These are phyloP conservation scores for Aulographum hederae DNA, from an alignment of 2,329 filamentous ascomycete genomes.

Conservation along the genomic window DNA sequence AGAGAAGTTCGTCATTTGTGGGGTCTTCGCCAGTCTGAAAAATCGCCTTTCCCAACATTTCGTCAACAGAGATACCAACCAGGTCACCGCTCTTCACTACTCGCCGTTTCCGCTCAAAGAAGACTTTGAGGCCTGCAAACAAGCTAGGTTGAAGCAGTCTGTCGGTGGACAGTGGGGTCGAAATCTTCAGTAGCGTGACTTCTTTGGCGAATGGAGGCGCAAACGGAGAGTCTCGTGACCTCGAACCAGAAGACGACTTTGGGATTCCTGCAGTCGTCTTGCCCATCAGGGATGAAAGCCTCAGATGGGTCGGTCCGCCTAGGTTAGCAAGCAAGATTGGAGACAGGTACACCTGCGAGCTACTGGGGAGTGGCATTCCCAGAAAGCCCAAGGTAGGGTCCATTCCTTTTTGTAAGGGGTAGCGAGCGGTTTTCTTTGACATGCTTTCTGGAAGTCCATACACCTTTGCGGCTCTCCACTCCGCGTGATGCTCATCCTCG, in stretches of 20 bases:
- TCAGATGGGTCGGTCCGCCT: constrained; percentile 58
- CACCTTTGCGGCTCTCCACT: constrained; percentile 73
- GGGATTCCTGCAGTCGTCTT: constrained; percentile 15
- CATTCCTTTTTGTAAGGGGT: constrained; percentile 10
- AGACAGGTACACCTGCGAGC: constrained; percentile 49
- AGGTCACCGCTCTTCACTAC: constrained; percentile 76
- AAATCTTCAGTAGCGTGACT: constrained; percentile 73
- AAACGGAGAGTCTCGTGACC: constrained; percentile 18
- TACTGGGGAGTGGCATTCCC: constrained; percentile 12
- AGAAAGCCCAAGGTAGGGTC: constrained; percentile 31
- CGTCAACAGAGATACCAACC: constrained; percentile 77
- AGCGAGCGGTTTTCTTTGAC: constrained; percentile 22
- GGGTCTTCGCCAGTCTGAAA: constrained; percentile 60
- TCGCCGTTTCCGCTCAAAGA: constrained; percentile 70
- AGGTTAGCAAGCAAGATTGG: constrained; percentile 79
- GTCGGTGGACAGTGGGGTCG: constrained; percentile 77
- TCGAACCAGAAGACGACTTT: constrained; percentile 11
- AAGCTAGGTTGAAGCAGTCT: constrained; percentile 69
- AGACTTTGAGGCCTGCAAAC: constrained; percentile 68
- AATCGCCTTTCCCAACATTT: constrained; percentile 61
- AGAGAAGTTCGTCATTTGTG: constrained; percentile 31
- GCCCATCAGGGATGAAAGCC: constrained; percentile 49
- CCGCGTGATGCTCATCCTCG: constrained; percentile 38
- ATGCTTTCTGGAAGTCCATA: constrained; percentile 70
- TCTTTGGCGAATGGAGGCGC: constrained; percentile 49